Evolutionary conservation across 345 rosid species (phyloP), one percentile per base, ranked within the genome.

Genomic region (Noccaea caerulescens): DNA sequence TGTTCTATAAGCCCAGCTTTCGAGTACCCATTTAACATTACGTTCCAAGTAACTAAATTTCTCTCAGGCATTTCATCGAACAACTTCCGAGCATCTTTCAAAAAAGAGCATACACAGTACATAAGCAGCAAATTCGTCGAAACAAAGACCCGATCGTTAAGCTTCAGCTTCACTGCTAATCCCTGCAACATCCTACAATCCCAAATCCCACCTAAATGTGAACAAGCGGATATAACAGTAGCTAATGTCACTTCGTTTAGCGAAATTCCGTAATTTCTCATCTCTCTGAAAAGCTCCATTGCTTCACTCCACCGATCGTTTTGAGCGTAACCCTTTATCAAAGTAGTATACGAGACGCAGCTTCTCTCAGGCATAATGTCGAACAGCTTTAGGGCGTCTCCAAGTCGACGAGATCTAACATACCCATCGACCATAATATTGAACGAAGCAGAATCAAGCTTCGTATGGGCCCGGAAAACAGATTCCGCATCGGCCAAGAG

Each of bases 21-120:
- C 0, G 91, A 75, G 69, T 85, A 90, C 38, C 95, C 98, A 52
- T 92, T 92, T 71, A 92, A 76, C 91, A 92, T 84, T 46, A 90
- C 97, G 72, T 90, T 92, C 97, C 98, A 90, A 0, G 97, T 73
- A 72, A 90, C 85, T 55, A 80, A 37, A 46, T 84, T 87, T 78
- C 72, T 85, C 44, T 85, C 87, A 5, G 70, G 67, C 97, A 93
- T 88, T 72, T 77, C 88, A 77, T 87, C 77, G 36, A 90, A 88
- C 85, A 90, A 52, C 42, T 66, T 46, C 39, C 83, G 78, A 1
- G 86, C 98, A 23, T 85, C 93, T 16, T 72, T 65, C 70, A 88
- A 78, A 71, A 84, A 80, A 3, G 80, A 80, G 73, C 80, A 81
- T 18, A 69, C n/a, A 75, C 89, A 88, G 49, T 88, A 92, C 87